These are phyloP conservation scores for Pichia sorboxylosa DNA, from an alignment of 1,139 yeast genomes.

Conservation along the genomic window DNA sequence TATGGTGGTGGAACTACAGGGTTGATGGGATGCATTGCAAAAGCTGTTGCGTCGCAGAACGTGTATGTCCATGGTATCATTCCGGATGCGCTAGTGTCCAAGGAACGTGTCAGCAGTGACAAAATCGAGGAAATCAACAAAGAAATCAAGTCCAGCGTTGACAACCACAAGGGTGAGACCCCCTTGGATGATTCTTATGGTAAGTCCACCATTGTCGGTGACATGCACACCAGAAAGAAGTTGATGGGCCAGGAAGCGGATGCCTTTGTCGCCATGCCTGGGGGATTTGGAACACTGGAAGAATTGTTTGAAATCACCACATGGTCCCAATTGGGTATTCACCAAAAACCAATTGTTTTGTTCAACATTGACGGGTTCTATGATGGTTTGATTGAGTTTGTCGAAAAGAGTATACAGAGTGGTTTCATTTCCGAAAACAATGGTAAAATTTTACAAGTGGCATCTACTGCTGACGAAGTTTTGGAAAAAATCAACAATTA, in stretches of 20 bases:
- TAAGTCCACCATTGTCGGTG: slow-evolving; percentile 67
- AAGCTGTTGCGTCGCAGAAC: slow-evolving; percentile 49
- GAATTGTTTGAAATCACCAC: slow-evolving; percentile 85
- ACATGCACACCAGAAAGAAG: slow-evolving; percentile 84
- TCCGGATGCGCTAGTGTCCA: slow-evolving; percentile 67
- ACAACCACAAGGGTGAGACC: slow-evolving; percentile 46
- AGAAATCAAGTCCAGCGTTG: slow-evolving; percentile 34
- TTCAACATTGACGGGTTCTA: slow-evolving; percentile 74
- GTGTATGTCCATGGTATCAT: slow-evolving; percentile 82
- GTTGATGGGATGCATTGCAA: slow-evolving; percentile 79
- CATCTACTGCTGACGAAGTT: slow-evolving; percentile 56
- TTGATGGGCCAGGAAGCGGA: slow-evolving; percentile 81
- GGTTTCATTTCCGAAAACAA: slow-evolving; percentile 64
- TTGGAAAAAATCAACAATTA: slow-evolving; percentile 50
- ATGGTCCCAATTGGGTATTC: slow-evolving; percentile 84
- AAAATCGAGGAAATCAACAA: slow-evolving; percentile 35
- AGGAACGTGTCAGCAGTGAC: slow-evolving; percentile 48
- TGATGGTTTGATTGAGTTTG: slow-evolving; percentile 53
- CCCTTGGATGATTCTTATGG: slow-evolving; percentile 60
- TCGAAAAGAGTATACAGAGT: slow-evolving; percentile 40
- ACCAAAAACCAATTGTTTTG: slow-evolving; percentile 65
- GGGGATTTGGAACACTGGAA: slow-evolving; percentile 86
- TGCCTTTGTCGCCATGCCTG: slow-evolving; percentile 84
- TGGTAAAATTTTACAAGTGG: slow-evolving; percentile 59
- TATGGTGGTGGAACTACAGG: slow-evolving; percentile 91